phyloP scores from a whole-genome alignment of 257 asterid species.

The Mitragyna speciosa region DNA sequence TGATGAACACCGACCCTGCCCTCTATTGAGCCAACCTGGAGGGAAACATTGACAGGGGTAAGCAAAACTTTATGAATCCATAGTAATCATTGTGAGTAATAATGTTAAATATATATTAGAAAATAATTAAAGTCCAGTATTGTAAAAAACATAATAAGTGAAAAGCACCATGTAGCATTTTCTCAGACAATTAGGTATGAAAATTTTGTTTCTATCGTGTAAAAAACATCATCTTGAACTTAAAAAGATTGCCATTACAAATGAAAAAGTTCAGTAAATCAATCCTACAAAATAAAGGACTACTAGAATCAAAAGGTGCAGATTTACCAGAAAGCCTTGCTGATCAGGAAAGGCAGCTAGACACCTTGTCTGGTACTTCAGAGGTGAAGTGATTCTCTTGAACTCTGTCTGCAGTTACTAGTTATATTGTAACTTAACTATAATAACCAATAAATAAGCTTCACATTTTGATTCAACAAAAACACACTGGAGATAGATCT shows the following conservation, averaged over 20 bases:
- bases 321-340: slow-evolving; percentile 91
- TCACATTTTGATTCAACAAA: background rate
- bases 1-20: slow-evolving; percentile 99
- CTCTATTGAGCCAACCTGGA: slow-evolving; percentile 96
- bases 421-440: background rate
- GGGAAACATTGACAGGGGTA: slow-evolving; percentile 15
- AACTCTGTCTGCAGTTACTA: slow-evolving; percentile 63
- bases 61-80: background rate
- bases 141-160: background rate
- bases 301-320: background rate
- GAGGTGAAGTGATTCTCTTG: slow-evolving; percentile 79
- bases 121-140: background rate
- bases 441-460: background rate
- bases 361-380: slow-evolving; percentile 96
- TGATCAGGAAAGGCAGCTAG: slow-evolving; percentile 97
- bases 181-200: background rate
- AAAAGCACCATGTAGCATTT: background rate
- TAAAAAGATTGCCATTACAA: background rate
- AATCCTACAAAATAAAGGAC: slow-evolving; percentile 1
- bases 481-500: background rate
- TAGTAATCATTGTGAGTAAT: background rate
- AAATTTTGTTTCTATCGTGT: background rate
- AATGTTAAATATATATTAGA: background rate
- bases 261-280: too few relatives aligned
- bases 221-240: background rate